Base-by-base conservation (phyloP, 495 filamentous ascomycete species). In the Podospora conica region DNA sequence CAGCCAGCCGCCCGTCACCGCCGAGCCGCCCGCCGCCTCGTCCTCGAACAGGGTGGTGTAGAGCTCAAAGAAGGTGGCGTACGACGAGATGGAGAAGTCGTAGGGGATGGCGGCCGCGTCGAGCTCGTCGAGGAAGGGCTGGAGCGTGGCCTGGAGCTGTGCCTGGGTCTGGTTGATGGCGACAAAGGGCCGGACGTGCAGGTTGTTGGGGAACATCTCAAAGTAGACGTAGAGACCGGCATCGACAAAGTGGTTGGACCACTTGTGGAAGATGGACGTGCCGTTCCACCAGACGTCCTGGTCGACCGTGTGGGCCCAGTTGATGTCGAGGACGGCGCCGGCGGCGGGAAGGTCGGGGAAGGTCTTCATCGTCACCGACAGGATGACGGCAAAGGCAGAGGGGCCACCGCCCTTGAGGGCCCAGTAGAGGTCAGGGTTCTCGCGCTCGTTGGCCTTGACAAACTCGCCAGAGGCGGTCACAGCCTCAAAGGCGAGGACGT, bases 341-440 rank as follows among this genome's bases (percentile, higher is more conserved):
- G 71, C 65, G 53, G 84, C 56, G 0, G 54, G 66, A 5, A 78
- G 6, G 25, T 77, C 73, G 18, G 73, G 70, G 63, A 77, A 74
- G 23, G 81, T 82, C 72, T 83, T 84, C 55, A 81, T 70, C 33
- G 81, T 79, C 60, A 79, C 73, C 2, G 82, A 83, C 28, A 78
- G 75, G 28, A 89, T 82, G 12, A 87, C 80, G 8, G 81, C 87
- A 55, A 80, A 88, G 3, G 84, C 83, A 1, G 81, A 80, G 31
- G 69, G 77, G 8, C 80, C 78, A 6, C 85, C 84, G 20, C 85
- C 85, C 53, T 84, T 79, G n/a, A 89, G 73, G 0, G 81, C 84
- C 73, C 78, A 79, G 68, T 87, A 90, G 9, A 89, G 79, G 55
- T 89, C 87, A 0, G 79, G 55, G 60, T 88, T 78, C n/a, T 74